A percentile compares a stretch with the other conserved stretches of the same genome.
Evolutionary conservation across 768 basidiomycete genomes (phyloP).

Genomic region (Boletus sp.): DNA sequence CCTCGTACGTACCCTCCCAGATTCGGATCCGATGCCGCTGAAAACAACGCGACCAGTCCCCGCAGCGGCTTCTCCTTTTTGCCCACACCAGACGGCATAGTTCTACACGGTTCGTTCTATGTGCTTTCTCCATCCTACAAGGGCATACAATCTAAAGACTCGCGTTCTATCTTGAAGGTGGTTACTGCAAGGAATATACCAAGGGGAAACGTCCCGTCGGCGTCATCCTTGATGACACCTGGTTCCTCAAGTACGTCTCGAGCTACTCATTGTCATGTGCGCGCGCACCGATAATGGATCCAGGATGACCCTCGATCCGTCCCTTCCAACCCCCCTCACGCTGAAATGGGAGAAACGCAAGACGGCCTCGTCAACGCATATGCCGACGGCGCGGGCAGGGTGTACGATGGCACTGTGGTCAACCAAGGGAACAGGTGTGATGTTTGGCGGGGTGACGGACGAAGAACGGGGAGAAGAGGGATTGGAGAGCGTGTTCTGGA

Average conservation of each 20-base stretch:
- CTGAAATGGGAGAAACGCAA: conserved; percentile 89
- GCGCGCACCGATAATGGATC: background rate
- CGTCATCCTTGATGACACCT: conserved; percentile 87
- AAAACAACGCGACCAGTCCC: conserved; percentile 41
- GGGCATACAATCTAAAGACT: background rate
- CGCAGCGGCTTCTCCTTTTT: conserved; percentile 87
- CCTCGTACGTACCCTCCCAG: conserved; percentile 51
- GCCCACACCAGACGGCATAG: conserved; percentile 69
- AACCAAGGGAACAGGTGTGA: conserved; percentile 62
- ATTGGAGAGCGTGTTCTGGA: conserved; percentile 82
- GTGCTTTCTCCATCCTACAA: background rate
- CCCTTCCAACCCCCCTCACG: conserved; percentile 35
- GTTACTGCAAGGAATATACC: conserved; percentile 86
- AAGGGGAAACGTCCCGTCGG: conserved; percentile 86
- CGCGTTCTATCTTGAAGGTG: conserved; percentile 46
- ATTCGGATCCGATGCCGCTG: background rate
- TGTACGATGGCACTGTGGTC: conserved; percentile 87
- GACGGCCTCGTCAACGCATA: conserved; percentile 53
- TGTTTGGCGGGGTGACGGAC: conserved; percentile 89
- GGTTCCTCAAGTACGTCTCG: conserved; percentile 68
- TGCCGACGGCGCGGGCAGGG: conserved; percentile 71
- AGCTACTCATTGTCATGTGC: background rate
- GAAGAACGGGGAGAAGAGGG: conserved; percentile 84
- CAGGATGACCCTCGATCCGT: conserved; percentile 34
- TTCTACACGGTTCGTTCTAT: conserved; percentile 66